Conservation (phyloP, 2,329 filamentous ascomycete genomes). For the Diplodia mutila region DNA sequence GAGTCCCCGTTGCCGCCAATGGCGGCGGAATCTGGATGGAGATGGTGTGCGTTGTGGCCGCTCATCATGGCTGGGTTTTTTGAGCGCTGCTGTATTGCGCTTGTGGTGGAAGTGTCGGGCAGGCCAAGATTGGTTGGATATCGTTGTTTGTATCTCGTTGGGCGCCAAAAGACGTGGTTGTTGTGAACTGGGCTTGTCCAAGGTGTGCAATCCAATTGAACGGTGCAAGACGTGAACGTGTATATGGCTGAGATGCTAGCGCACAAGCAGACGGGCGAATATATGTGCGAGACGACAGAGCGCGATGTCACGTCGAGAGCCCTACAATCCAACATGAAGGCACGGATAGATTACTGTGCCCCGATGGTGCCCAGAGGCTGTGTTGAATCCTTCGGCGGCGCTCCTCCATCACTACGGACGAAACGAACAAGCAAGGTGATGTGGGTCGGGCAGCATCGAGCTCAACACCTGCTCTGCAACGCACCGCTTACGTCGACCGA, state of each 20-base stretch:
- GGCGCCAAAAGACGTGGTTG: neutral
- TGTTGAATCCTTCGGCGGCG: neutral
- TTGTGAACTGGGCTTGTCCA: neutral
- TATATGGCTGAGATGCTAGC: neutral
- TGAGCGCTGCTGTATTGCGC: neutral
- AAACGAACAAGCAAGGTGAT: neutral
- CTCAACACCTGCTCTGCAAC: neutral
- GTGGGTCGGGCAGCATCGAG: neutral
- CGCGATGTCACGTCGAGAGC: neutral
- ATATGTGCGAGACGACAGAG: neutral
- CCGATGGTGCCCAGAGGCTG: neutral
- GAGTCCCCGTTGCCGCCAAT: neutral
- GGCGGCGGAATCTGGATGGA: neutral
- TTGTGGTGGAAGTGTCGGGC: neutral
- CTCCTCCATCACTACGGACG: neutral
- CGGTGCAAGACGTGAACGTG: neutral
- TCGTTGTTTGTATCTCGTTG: neutral
- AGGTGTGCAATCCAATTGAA: neutral
- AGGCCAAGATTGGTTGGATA: neutral
- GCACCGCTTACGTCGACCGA: neutral
- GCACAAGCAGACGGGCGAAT: neutral
- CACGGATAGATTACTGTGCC: neutral
- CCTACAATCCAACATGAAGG: neutral
- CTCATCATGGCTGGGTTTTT: neutral
- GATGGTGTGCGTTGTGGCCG: neutral